A percentile compares a stretch with the other conserved stretches of the same genome.
Evolutionary conservation across 345 rosid species (phyloP).

Genomic region (rapeseed (Brassica napus)): Da-Ae NC_063452.1:27867001-27867500

Average conservation of each 20-base stretch:
- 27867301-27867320: background rate
- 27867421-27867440: too few species aligned
- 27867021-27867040: slow-evolving; percentile 26
- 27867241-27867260: background rate
- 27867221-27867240: background rate
- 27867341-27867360: background rate
- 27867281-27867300: background rate
- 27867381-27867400: background rate
- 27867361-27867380: background rate
- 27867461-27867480: too few species aligned
- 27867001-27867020: slow-evolving; percentile 32
- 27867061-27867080: slow-evolving; percentile 33
- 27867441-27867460: too few species aligned
- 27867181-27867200: slow-evolving; percentile 24
- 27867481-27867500: too few species aligned
- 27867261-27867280: background rate
- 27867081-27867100: slow-evolving; percentile 19
- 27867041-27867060: background rate
- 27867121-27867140: slow-evolving; percentile 26
- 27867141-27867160: slow-evolving; percentile 10
- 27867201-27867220: slow-evolving; percentile 27
- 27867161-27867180: background rate
- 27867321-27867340: too few species aligned
- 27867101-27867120: background rate
- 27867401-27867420: too few species aligned